Evolutionary conservation across 2,329 filamentous ascomycete genomes (phyloP).

Genomic region (Fulvia fulva): DNA sequence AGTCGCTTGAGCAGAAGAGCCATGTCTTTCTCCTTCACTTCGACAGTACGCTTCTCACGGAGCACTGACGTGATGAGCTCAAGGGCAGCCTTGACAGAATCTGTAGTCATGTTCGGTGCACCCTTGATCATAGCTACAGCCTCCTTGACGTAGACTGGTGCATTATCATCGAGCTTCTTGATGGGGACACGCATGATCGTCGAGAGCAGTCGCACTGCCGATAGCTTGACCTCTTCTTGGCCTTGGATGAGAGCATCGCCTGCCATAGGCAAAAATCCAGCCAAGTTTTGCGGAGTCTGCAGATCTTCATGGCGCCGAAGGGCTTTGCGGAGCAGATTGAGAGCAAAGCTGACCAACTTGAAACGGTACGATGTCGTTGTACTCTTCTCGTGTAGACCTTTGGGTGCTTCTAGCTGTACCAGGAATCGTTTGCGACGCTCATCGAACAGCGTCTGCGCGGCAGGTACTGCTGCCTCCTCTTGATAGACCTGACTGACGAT

Average conservation of each 20-base stretch:
- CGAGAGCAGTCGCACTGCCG: conserved; percentile 78
- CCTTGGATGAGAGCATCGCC: conserved; percentile 79
- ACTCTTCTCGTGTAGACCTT: conserved; percentile 69
- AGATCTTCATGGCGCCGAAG: conserved; percentile 80
- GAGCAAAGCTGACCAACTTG: conserved; percentile 81
- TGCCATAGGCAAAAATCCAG: conserved; percentile 82
- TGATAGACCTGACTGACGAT: conserved; percentile 79
- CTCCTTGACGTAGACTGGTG: conserved; percentile 77
- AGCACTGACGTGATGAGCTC: conserved; percentile 84
- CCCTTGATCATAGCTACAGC: conserved; percentile 76
- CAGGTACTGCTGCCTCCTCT: conserved; percentile 37
- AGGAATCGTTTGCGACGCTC: conserved; percentile 53
- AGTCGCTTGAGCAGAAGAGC: conserved; percentile 78
- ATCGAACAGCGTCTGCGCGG: conserved; percentile 10
- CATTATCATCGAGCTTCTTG: conserved; percentile 62
- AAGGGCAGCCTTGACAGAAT: conserved; percentile 80
- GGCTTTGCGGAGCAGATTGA: conserved; percentile 82
- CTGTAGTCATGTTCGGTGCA: conserved; percentile 72
- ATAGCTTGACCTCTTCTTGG: conserved; percentile 89
- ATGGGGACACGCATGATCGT: conserved; percentile 83
- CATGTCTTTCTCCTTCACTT: conserved; percentile 74
- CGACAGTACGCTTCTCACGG: conserved; percentile 71
- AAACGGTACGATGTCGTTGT: conserved; percentile 74
- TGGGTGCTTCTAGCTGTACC: conserved; percentile 70
- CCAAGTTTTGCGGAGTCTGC: conserved; percentile 72